Evolutionary conservation across 805 yeast genomes (phyloP), one percentile per base, ranked within the genome.

Genomic region (Wickerhamomyces chambardii): DNA sequence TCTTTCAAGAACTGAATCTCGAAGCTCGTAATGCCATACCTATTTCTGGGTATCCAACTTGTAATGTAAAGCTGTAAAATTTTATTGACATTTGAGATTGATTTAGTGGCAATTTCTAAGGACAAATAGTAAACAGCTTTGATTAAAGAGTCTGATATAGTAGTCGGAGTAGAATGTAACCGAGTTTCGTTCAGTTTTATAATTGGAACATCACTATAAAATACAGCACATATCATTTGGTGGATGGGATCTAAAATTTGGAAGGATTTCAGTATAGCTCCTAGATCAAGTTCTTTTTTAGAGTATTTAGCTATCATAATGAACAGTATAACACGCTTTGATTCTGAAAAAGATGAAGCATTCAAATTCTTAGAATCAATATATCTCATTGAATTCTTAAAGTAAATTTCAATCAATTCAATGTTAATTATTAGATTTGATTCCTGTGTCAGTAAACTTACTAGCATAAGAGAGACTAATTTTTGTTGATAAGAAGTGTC

Each of bases 121-220:
- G 57, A 48, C 8, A 64, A 41, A 21, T 51, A 55, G 40, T 57
- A 64, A 14, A 50, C 49, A 4, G 58, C 37, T 39, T 52, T 61
- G 2, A 64, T 48, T 30, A 64, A 45, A 1, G 48, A 35, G 30
- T 56, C 62, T 17, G 54, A 51, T 8, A 25, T 21, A 19, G 22
- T 19, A 8, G 10, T 19, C 10, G 22, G 10, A 19, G 12, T 15
- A 5, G 27, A 29, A 3, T 36, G 35, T 3, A 38, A 29, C 15
- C 26, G 22, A 8, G 29, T 28, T 15, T 32, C 24, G 5, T 16
- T 11, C 6, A 35, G 16, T 29, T 39, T 50, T 6, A 50, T 40
- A 9, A 36, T 14, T 3, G 53, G 49, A 3, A 50, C 4, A 12
- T 37, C 43, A 2, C 35, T 29, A 28, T 31, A 37, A 17, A 22